Evolutionary conservation across 345 rosid genomes (phyloP).

Genomic region (Lagerstroemia speciosa): DNA sequence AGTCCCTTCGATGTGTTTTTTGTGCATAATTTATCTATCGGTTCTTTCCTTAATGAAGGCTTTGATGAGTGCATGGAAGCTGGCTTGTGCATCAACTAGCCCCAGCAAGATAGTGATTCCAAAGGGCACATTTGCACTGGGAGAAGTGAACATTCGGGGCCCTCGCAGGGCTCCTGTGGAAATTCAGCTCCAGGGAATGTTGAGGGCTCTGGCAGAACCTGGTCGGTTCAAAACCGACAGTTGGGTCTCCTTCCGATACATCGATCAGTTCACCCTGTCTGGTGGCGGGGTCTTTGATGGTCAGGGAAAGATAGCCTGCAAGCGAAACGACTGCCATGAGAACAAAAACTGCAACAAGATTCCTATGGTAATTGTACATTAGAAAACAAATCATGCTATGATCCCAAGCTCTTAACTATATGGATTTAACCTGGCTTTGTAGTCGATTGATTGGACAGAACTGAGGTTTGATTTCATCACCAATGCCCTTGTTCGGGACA

Average conservation of each 20-base stretch:
- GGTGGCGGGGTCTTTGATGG: conserved; percentile 37
- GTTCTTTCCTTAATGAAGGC: conserved; percentile 9
- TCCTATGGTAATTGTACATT: neutral
- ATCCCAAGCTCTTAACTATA: neutral
- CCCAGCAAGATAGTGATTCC: conserved; percentile 13
- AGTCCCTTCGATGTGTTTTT: neutral
- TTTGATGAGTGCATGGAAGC: conserved; percentile 13
- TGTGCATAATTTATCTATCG: neutral
- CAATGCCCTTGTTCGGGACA: neutral
- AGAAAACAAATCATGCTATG: neutral
- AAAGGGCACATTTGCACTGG: conserved; percentile 3
- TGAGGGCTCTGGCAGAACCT: conserved; percentile 14
- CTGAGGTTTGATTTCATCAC: conserved; percentile 12
- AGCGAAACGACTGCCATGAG: conserved; percentile 19
- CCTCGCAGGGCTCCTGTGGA: conserved; percentile 27
- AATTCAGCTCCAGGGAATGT: conserved; percentile 16
- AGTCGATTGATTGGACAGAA: conserved; percentile 2
- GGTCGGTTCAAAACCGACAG: neutral
- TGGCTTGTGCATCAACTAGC: conserved; percentile 13
- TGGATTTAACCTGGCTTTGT: neutral
- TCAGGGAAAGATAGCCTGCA: conserved; percentile 11
- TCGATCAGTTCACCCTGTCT: conserved; percentile 27
- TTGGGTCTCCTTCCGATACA: conserved; percentile 32
- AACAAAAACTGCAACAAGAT: neutral
- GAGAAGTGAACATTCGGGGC: conserved; percentile 5